These are phyloP conservation scores for Trichoderma reesei DNA, from an alignment of 495 filamentous ascomycete species.

Conservation along the genomic window DNA sequence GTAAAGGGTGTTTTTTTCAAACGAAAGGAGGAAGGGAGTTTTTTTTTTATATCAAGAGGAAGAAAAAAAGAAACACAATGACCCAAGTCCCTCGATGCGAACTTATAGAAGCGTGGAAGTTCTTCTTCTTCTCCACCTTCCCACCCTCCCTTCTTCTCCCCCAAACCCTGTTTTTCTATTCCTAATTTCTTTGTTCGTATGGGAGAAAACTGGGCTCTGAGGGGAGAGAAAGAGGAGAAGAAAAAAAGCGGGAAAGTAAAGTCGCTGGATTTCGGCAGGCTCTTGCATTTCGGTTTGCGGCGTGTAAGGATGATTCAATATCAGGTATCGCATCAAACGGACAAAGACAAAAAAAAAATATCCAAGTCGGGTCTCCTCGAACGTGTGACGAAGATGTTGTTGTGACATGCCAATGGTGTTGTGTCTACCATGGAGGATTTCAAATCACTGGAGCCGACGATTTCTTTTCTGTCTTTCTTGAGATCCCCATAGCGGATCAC, in stretches of 20 bases:
- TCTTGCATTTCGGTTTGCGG: slow-evolving; percentile 31
- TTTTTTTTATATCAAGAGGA: slow-evolving; percentile 4
- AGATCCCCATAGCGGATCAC: too few species aligned
- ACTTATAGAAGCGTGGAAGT: slow-evolving; percentile 8
- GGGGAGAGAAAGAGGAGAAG: slow-evolving; percentile 8
- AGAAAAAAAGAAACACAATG: slow-evolving; percentile 18
- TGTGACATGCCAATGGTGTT: too few species aligned
- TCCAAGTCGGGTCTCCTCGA: background rate
- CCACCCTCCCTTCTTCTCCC: slow-evolving; percentile 14
- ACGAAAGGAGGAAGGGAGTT: slow-evolving; percentile 12
- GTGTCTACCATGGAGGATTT: too few species aligned
- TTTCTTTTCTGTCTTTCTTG: too few species aligned
- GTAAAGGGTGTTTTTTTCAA: slow-evolving; percentile 49
- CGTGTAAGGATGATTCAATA: slow-evolving; percentile 25
- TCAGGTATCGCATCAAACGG: slow-evolving; percentile 22
- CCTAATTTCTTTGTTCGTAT: slow-evolving; percentile 9
- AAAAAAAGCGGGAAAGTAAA: slow-evolving; percentile 13
- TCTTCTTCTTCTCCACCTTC: slow-evolving; percentile 14
- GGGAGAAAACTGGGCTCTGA: slow-evolving; percentile 6
- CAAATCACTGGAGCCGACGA: too few species aligned
- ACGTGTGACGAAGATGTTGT: too few species aligned
- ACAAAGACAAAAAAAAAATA: slow-evolving; percentile 18
- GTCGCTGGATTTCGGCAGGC: slow-evolving; percentile 23
- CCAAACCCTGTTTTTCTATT: background rate
- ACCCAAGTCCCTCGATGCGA: slow-evolving; percentile 20